These are phyloP conservation scores for Monosporascus sp. DNA, from an alignment of 2,329 filamentous ascomycete genomes.

Conservation along the genomic window DNA sequence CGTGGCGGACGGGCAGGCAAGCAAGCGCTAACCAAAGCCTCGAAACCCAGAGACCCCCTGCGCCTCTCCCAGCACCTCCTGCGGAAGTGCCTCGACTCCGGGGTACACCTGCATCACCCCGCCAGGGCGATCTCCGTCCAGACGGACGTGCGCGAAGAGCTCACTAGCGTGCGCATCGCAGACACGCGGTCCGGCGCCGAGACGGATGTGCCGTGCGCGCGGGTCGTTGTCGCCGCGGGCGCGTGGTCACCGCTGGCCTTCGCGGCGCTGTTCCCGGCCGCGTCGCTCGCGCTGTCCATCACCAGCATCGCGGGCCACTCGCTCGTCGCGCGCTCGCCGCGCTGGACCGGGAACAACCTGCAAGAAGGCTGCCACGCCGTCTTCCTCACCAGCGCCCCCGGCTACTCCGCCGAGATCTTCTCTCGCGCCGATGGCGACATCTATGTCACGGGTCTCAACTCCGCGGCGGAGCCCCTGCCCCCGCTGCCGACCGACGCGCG, in stretches of 20 bases:
- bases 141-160: slow-evolving; percentile 42
- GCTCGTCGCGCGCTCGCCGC: slow-evolving; percentile 58
- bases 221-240: slow-evolving; percentile 63
- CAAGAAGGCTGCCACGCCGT: slow-evolving; percentile 57
- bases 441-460: slow-evolving; percentile 70
- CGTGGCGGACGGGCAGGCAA: neutral
- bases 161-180: slow-evolving; percentile 48
- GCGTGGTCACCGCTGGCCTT: slow-evolving; percentile 69
- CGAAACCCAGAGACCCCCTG: slow-evolving; percentile 53
- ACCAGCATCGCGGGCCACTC: slow-evolving; percentile 66
- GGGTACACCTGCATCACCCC: slow-evolving; percentile 63
- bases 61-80: slow-evolving; percentile 63
- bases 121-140: slow-evolving; percentile 49
- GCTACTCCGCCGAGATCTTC: slow-evolving; percentile 67
- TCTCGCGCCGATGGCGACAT: slow-evolving; percentile 61
- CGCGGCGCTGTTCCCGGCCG: slow-evolving; percentile 54
- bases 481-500: slow-evolving; percentile 43
- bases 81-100: slow-evolving; percentile 47
- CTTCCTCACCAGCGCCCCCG: slow-evolving; percentile 57
- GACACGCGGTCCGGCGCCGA: slow-evolving; percentile 38
- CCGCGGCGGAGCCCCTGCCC: slow-evolving; percentile 54
- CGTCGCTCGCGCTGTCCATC: slow-evolving; percentile 50
- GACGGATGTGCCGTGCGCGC: slow-evolving; percentile 55
- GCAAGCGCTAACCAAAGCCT: neutral
- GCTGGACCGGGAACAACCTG: slow-evolving; percentile 40